Conservation (phyloP, 805 yeast species). For the Wickerhamiella spandovensis region DNA sequence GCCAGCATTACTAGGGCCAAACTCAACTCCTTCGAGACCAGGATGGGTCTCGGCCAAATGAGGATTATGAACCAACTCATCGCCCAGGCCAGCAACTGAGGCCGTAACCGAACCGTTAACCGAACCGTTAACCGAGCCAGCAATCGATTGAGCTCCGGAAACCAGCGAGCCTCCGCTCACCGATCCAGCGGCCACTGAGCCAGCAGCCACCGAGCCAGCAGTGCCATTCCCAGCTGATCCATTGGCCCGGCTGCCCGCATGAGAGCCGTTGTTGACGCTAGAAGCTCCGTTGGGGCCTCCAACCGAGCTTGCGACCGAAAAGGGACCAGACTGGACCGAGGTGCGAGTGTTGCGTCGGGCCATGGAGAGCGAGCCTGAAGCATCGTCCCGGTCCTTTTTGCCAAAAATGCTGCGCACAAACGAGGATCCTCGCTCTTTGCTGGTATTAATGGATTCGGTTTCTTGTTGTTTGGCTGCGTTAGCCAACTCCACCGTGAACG, state of each 20-base stretch:
- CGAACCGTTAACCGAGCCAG: background rate
- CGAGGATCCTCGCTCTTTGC: slow-evolving; percentile 1
- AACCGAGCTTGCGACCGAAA: background rate
- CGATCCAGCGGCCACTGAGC: background rate
- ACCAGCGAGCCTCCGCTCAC: background rate
- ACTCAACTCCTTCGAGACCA: slow-evolving; percentile 23
- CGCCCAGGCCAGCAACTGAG: background rate
- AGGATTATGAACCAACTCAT: background rate
- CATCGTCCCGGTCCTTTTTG: slow-evolving; percentile 3
- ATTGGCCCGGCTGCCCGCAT: background rate
- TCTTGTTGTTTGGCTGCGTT: slow-evolving; percentile 3
- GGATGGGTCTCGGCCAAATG: slow-evolving; percentile 2
- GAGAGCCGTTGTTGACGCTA: background rate
- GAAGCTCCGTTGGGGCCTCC: background rate
- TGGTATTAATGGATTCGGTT: background rate
- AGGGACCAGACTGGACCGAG: background rate
- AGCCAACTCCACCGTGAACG: slow-evolving; percentile 21
- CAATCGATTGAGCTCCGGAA: too few relatives aligned
- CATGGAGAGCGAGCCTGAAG: slow-evolving; percentile 1
- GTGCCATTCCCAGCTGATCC: background rate
- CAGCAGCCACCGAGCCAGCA: background rate
- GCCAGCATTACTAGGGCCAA: slow-evolving; percentile 29
- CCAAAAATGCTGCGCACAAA: slow-evolving; percentile 1
- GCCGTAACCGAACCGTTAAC: too few relatives aligned
- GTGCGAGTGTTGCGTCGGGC: slow-evolving; percentile 1